Percentiles rank a stretch among this genome's conserved stretches.
phyloP scores from a whole-genome alignment of 108 stramenopile species.

The Schizochytrium sp. region DNA sequence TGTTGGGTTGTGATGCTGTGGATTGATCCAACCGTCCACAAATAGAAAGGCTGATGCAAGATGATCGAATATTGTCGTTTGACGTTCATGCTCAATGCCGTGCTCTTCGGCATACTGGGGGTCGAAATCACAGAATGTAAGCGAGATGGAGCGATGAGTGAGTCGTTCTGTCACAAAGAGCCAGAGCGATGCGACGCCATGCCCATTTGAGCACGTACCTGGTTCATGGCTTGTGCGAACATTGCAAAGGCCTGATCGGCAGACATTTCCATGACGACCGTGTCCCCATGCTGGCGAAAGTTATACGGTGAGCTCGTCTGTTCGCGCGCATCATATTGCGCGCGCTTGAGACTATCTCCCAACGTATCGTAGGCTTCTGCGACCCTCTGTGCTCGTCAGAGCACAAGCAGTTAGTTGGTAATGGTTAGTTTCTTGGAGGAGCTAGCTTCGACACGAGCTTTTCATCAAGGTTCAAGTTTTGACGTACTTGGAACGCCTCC shows the following conservation, averaged over 20 bases:
- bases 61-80: neutral
- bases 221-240: conserved; percentile 11
- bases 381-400: neutral
- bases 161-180: too few species aligned
- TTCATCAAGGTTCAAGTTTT: neutral
- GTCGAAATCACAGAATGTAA: too few species aligned
- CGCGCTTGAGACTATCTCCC: neutral
- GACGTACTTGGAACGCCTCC: neutral
- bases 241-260: neutral
- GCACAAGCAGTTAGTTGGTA: too few species aligned
- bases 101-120: neutral
- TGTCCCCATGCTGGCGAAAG: neutral
- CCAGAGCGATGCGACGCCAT: too few species aligned
- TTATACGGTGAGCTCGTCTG: neutral
- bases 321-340: neutral
- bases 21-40: neutral
- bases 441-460: neutral
- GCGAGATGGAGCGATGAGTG: too few species aligned
- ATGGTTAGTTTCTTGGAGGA: neutral
- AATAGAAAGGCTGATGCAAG: neutral
- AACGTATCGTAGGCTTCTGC: conserved; percentile 4
- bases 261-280: neutral
- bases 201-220: neutral
- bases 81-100: neutral
- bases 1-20: neutral